Base-by-base conservation (phyloP, 2,329 filamentous ascomycete genomes). In the Ophiosphaerella korrae region DNA sequence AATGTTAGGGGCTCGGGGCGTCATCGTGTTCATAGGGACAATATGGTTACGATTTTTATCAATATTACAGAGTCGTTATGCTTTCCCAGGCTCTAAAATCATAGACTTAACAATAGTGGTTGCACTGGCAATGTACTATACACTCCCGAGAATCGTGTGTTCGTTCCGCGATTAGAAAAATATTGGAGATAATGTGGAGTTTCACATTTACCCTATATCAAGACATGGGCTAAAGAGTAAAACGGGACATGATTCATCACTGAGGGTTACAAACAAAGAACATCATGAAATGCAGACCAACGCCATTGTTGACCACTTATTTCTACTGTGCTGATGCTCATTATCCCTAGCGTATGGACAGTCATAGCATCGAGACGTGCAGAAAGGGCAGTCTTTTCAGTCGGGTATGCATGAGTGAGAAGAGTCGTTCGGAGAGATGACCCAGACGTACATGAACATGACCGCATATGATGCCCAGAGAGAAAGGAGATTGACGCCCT, bases 401-500 rank as follows among this genome's bases (percentile, higher is more conserved):
- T 66, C 58, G 62, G 64, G 63, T 61, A 66, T 70, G 69, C 69
- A 63, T 67, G 63, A 62, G 69, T 43, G 64, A 66, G 63, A 67
- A 66, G 62, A 67, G 65, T 69, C 66, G 64, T 71, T 73, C 70
- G 67, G 60, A 67, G 34, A 45, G 23, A 60, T 63, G 60, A 67
- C 67, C 70, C 69, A 71, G 71, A 74, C 72, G 67, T 74, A 75
- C 72, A 74, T 73, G 71, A 73, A 71, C 72, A 71, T 74, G 71
- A 74, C 72, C 71, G 71, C 68, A 74, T 72, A 72, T 48, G 45
- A 48, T 74, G 71, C 71, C 71, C 67, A 68, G 67, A 67, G 64
- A 68, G 67, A 72, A 73, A 73, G 65, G 67, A 71, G 67, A 68
- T 66, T 66, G 60, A 64, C 64, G 67, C 72, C 63, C 70, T 67